phyloP scores from a whole-genome alignment of 2,329 filamentous ascomycete genomes.

The Apiospora pterosperma region DNA sequence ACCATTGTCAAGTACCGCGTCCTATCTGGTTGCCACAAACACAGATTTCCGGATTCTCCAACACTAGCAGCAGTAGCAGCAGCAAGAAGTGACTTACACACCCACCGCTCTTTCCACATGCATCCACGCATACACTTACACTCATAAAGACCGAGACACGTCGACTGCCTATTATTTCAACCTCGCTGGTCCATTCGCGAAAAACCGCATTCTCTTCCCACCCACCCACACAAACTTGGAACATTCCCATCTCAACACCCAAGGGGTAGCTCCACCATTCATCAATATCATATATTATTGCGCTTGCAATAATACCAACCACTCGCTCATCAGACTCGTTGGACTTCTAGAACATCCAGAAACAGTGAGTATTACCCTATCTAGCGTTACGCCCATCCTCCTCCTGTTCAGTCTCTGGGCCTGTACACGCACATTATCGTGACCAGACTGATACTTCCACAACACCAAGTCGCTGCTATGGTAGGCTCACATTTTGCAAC shows the following conservation, averaged over 20 bases:
- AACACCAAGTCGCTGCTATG: neutral
- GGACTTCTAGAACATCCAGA: neutral
- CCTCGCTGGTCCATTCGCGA: neutral
- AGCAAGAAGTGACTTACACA: slow-evolving; percentile 1
- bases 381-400: neutral
- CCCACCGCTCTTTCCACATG: neutral
- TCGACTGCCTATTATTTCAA: neutral
- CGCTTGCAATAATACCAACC: neutral
- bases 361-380: neutral
- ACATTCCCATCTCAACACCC: neutral
- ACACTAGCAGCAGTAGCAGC: neutral
- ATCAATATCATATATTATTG: neutral
- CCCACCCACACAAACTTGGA: neutral
- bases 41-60: neutral
- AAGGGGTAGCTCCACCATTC: neutral
- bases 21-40: neutral
- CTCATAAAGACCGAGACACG: neutral
- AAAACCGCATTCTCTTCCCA: neutral
- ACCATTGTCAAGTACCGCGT: neutral
- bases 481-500: neutral
- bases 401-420: neutral
- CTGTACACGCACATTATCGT: neutral
- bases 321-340: neutral
- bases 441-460: neutral
- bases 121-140: neutral